Conservation (phyloP, 306 rosid species). For the Purshia tridentata region DNA sequence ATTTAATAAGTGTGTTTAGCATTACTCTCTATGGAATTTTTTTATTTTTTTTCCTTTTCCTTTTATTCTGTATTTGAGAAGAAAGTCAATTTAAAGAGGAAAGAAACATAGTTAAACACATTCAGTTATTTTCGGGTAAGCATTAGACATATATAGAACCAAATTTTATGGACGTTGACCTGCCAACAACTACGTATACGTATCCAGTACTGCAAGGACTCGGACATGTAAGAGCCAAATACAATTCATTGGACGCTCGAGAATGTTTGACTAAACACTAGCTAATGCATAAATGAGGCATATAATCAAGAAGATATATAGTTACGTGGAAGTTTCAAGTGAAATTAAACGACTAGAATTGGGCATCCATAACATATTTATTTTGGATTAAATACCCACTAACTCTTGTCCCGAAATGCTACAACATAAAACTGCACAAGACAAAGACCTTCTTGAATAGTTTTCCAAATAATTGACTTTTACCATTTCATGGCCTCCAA, state of each 20-base stretch:
- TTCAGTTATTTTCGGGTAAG: too few species aligned
- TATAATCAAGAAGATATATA: background rate
- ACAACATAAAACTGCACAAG: slow-evolving; percentile 19
- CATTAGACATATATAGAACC: background rate
- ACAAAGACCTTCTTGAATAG: background rate
- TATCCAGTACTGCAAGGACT: background rate
- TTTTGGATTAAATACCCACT: background rate
- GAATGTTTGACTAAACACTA: background rate
- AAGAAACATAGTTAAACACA: too few species aligned
- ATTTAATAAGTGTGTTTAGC: too few species aligned
- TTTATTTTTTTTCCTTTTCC: too few species aligned
- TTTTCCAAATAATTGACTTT: slow-evolving; percentile 28
- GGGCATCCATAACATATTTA: background rate
- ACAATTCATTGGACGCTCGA: background rate
- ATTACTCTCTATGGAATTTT: too few species aligned
- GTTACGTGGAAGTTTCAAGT: slow-evolving; percentile 15
- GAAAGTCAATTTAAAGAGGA: too few species aligned
- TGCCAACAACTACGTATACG: slow-evolving; percentile 1
- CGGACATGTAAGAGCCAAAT: slow-evolving; percentile 1
- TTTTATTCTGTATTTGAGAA: too few species aligned
- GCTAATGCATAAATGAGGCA: too few species aligned
- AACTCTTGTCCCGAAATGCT: slow-evolving; percentile 12
- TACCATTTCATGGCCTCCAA: slow-evolving; percentile 20
- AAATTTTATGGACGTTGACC: slow-evolving; percentile 23
- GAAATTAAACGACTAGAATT: background rate